Base-by-base conservation (phyloP, 768 basidiomycete species). In the Boletus fagicola region DNA sequence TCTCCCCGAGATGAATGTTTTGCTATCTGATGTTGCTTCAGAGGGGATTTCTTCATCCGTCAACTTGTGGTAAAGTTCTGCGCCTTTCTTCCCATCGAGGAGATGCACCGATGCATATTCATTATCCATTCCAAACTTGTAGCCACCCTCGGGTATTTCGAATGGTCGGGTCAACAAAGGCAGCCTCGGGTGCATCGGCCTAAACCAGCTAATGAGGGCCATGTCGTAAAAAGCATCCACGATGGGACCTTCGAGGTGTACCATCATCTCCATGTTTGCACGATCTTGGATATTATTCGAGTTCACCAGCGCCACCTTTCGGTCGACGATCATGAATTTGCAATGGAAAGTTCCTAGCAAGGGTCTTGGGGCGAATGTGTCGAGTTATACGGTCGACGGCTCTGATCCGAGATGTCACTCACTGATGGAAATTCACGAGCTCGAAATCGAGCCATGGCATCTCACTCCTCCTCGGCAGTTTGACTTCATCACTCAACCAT, bases 201-300 rank as follows among this genome's bases (percentile, higher is more conserved):
- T 78, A 60, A 73, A 76, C 84, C 84, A 88, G 45, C 81, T 81
- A 53, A 86, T 75, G 49, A 89, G 78, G 15, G 83, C 83, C 71
- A 81, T 82, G 69, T 89, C 88, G 71, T 87, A 88, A 60, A 89
- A 76, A 5, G 82, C 76, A 54, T 88, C 79, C 56, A 89, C 87
- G 51, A 90, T 78, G 0, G 84, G 83, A 0, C 87, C 87, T 65
- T 89, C 87, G 43, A 88, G 76, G 61, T 87, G 86, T 5, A 80
- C 69, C 85, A 86, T 86, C 80, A 87, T 81, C 69, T 83, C 78
- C 57, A 78, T 60, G 62, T 80, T 78, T 8, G 76, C 72, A 20
- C 78, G 76, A 60, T 83, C 80, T 70, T 86, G 86, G 40, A 88
- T 84, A 54, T 88, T 88, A 71, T 87, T 87, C 49, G 79, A 81